These are phyloP conservation scores for Lichenothelia convexa DNA, from an alignment of 495 filamentous ascomycete species.

Conservation along the genomic window DNA sequence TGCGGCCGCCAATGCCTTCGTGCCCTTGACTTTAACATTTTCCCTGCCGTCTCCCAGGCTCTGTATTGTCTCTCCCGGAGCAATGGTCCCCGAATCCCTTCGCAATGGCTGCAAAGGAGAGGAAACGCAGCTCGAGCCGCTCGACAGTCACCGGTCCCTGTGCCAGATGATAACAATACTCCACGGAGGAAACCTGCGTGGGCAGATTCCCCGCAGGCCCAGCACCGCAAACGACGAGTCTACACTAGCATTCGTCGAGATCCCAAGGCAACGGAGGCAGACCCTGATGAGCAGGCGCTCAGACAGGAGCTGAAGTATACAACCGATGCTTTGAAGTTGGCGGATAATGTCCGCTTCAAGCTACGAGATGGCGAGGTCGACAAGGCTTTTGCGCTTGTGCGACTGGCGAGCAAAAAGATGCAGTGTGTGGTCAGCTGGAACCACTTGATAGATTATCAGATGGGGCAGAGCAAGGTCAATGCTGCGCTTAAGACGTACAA, in stretches of 20 bases:
- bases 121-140: background rate
- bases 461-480: constrained; percentile 38
- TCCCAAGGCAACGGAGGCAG: background rate
- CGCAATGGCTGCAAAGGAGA: background rate
- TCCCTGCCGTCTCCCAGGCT: background rate
- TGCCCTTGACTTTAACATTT: background rate
- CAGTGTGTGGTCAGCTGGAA: constrained; percentile 70
- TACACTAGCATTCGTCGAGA: background rate
- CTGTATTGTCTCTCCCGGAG: background rate
- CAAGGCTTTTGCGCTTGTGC: constrained; percentile 48
- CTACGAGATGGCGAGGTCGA: constrained; percentile 35
- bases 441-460: constrained; percentile 52
- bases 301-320: constrained; percentile 41
- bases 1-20: background rate
- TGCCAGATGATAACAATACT: background rate
- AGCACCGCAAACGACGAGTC: background rate
- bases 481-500: constrained; percentile 63
- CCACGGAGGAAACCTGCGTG: background rate
- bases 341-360: constrained; percentile 36
- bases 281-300: background rate
- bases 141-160: background rate
- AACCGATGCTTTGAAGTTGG: constrained; percentile 47
- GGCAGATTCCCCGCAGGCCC: background rate
- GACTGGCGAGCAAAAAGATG: constrained; percentile 39
- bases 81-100: background rate